Evolutionary conservation across 164 flowering plant genomes (phyloP).

Genomic region (Warburgia ugandensis): DNA sequence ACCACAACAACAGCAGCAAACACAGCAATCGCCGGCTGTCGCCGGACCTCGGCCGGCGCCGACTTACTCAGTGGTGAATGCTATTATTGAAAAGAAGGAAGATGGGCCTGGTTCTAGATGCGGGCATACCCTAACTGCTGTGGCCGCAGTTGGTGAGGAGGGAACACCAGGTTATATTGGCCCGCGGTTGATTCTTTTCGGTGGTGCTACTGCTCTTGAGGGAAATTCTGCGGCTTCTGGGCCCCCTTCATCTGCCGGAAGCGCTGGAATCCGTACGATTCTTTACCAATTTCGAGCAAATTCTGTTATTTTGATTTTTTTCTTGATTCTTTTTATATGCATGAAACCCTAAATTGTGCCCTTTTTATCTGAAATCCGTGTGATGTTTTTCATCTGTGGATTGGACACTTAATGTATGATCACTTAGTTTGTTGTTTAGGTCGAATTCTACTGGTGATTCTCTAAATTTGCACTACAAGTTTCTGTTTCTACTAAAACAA

Average conservation of each 20-base stretch:
- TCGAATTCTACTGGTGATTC: no score
- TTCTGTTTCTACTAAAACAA: no score
- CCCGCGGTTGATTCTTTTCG: constrained; percentile 83
- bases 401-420: no score
- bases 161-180: constrained; percentile 83
- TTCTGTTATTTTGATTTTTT: neutral
- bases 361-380: no score
- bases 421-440: no score
- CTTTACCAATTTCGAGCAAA: constrained; percentile 27
- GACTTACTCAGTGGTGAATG: constrained; percentile 68
- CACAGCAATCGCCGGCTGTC: constrained; percentile 35
- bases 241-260: constrained; percentile 88
- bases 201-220: constrained; percentile 98
- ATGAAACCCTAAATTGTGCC: constrained; percentile 17
- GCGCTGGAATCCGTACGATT: constrained; percentile 97
- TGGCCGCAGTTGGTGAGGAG: constrained; percentile 95
- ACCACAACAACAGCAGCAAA: no score
- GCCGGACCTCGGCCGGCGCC: constrained; percentile 94
- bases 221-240: constrained; percentile 91
- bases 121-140: constrained; percentile 94
- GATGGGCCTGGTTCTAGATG: constrained; percentile 98
- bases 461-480: no score
- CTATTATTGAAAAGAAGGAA: constrained; percentile 82
- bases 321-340: neutral
- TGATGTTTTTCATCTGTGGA: no score